These are phyloP conservation scores for Apiospora koreana DNA, from an alignment of 2,329 filamentous ascomycete genomes.

Conservation along the genomic window DNA sequence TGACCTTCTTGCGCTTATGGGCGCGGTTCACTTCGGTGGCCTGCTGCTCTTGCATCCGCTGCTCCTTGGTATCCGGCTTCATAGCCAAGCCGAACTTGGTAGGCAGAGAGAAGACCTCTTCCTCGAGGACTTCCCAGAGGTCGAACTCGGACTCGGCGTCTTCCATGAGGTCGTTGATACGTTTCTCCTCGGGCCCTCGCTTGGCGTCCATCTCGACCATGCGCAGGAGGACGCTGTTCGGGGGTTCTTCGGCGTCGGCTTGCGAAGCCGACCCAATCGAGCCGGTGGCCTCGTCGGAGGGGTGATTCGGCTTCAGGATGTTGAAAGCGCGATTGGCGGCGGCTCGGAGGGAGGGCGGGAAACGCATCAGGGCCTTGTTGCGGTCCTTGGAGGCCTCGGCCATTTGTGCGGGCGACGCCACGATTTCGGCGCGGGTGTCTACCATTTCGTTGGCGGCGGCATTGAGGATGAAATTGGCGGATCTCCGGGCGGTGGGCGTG, in stretches of 20 bases:
- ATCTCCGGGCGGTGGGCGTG: constrained; percentile 16
- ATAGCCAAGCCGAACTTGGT: constrained; percentile 51
- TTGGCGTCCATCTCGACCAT: constrained; percentile 39
- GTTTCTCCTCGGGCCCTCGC: constrained; percentile 47
- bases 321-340: constrained; percentile 42
- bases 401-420: constrained; percentile 19
- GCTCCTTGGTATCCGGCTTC: constrained; percentile 7
- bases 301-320: constrained; percentile 26
- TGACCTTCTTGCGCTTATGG: constrained; percentile 13
- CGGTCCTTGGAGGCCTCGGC: constrained; percentile 31
- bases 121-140: constrained; percentile 67
- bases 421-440: constrained; percentile 20
- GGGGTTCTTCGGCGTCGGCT: constrained; percentile 23
- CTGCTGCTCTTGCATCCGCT: not conserved
- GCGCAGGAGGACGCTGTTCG: constrained; percentile 23
- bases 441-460: constrained; percentile 27
- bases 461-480: constrained; percentile 31
- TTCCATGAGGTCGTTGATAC: constrained; percentile 57
- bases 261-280: not conserved
- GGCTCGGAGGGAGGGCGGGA: constrained; percentile 41
- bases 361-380: constrained; percentile 37
- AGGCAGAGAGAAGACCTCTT: constrained; percentile 65
- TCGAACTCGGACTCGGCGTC: constrained; percentile 60
- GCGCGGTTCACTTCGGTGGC: not conserved
- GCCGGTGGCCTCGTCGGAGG: not conserved